phyloP scores from a whole-genome alignment of 352 stramenopile species.

The Phytopythium vexans region DNA sequence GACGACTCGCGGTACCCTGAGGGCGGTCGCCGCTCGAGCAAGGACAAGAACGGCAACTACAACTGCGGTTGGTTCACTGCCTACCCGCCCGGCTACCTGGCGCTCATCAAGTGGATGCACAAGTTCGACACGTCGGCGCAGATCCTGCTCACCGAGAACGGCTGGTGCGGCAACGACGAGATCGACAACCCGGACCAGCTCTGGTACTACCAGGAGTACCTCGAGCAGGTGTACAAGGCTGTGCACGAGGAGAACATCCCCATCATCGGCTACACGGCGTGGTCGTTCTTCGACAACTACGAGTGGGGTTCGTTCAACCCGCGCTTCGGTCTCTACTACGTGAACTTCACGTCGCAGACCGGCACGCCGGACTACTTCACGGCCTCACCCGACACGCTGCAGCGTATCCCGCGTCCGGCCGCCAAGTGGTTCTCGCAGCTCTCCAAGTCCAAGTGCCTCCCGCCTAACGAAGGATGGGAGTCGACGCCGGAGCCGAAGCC shows the following conservation, averaged over 20 bases:
- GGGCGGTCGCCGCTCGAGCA: conserved; percentile 49
- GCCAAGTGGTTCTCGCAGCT: conserved; percentile 49
- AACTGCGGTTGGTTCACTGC: conserved; percentile 43
- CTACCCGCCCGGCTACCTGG: conserved; percentile 39
- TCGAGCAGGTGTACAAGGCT: conserved; percentile 51
- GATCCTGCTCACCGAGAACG: conserved; percentile 54
- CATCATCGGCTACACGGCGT: conserved; percentile 91
- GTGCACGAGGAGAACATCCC: conserved; percentile 44
- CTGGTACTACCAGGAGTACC: conserved; percentile 56
- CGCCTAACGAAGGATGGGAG: too few relatives aligned
- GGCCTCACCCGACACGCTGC: conserved; percentile 20
- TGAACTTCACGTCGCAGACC: conserved; percentile 45
- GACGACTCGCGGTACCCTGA: conserved; percentile 55
- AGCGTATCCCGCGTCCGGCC: conserved; percentile 39
- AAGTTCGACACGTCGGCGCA: conserved; percentile 26
- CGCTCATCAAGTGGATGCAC: conserved; percentile 39
- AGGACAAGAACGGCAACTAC: conserved; percentile 28
- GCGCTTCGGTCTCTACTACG: conserved; percentile 65
- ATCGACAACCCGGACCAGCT: conserved; percentile 53
- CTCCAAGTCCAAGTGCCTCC: conserved; percentile 53
- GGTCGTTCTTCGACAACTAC: conserved; percentile 94
- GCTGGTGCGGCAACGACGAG: conserved; percentile 43
- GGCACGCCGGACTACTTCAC: conserved; percentile 22
- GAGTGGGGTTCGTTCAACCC: conserved; percentile 88
- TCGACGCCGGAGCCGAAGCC: too few relatives aligned